These are phyloP conservation scores for Cynanchum wilfordii DNA, from an alignment of 257 asterid species.

Conservation along the genomic window DNA sequence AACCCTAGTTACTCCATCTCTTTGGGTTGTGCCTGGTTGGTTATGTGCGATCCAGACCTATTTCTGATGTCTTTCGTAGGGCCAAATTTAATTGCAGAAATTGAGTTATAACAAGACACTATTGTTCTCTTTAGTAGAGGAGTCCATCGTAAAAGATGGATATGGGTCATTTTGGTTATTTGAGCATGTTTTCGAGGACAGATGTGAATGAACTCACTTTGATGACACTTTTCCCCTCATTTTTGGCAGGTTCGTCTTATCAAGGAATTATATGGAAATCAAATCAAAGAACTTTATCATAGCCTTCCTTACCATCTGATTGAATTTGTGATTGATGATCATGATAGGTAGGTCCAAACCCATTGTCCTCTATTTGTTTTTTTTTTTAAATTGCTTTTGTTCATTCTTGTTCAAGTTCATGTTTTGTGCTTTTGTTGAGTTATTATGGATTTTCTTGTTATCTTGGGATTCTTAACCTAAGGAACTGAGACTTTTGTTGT, in stretches of 20 bases:
- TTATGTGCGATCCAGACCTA: background rate
- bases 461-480: background rate
- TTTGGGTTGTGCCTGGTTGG: background rate
- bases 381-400: background rate
- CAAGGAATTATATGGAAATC: conserved; percentile 95
- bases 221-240: conserved; percentile 21
- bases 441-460: background rate
- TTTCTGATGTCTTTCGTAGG: background rate
- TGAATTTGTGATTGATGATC: conserved; percentile 69
- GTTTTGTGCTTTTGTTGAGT: background rate
- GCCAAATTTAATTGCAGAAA: background rate
- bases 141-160: background rate
- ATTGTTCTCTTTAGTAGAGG: background rate
- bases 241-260: conserved; percentile 76
- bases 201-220: background rate
- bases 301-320: conserved; percentile 88
- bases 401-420: background rate
- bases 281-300: conserved; percentile 78
- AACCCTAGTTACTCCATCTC: background rate
- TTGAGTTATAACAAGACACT: background rate
- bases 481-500: background rate
- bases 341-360: conserved; percentile 58
- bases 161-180: background rate
- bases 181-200: background rate
- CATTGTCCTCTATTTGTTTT: background rate